Evolutionary conservation across 1,284 basidiomycete species (phyloP), one percentile per base, ranked within the genome.

Genomic region (Clitocybe nebularis): DNA sequence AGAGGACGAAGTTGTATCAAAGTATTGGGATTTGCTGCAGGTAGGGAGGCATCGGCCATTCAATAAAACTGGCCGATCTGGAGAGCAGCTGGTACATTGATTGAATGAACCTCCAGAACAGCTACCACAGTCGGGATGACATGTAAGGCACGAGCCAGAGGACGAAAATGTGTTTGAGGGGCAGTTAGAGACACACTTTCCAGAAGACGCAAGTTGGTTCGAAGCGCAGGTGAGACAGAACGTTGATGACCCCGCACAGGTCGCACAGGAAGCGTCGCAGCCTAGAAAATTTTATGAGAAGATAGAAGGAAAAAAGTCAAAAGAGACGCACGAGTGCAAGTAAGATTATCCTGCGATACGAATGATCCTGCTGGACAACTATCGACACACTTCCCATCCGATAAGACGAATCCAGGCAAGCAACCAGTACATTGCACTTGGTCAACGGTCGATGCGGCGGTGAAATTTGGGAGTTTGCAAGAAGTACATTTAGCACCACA

Each of bases 401-500:
- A 81, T 14, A 92, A 72, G 16, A 86, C 77, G 46, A 72, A 81
- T 3, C 89, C 88, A 22, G 86, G 79, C 28, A 91, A 59, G 57
- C 89, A 92, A 2, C 72, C 78, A 11, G 81, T 84, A 59, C 89
- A 92, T 50, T 86, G 77, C 2, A 78, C 64, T 42, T 84, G 70
- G 44, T 74, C 67, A 23, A 82, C 66, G 0, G 78, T 82, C 9
- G 87, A 89, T 1, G 73, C 77, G 6, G 74, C 71, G 44, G 58
- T 81, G 61, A 92, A 92, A 47, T 72, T 78, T 2, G 83, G 69
- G 48, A 89, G 88, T 41, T 71, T 66, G 64, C 89, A 92, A 1
- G 77, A 70, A n/a, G 83, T 85, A 58, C 89, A 92, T 58, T 85
- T 87, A 0, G 82, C 67, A 3, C 86, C 83, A 60, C 87, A 90